Evolutionary conservation across 1,284 basidiomycete species (phyloP), one percentile per base, ranked within the genome.

Genomic region (Austroboletus novae-zelandiae): DNA sequence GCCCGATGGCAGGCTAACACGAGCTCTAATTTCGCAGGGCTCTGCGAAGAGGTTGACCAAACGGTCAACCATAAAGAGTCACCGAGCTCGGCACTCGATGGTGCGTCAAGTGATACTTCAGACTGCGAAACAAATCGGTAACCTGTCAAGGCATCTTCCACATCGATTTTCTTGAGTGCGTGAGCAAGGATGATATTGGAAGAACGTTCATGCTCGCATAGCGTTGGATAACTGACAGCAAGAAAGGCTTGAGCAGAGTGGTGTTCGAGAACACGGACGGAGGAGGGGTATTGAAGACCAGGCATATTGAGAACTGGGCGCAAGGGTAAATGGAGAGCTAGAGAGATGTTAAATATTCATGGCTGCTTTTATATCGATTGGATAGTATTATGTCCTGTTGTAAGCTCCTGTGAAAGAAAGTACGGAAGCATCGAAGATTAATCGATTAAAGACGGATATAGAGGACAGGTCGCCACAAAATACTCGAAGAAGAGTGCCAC

Each of bases 151-250:
- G 66, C 71, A 14, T 61, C 65, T 53, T 76, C 74, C 31, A 63
- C 64, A 37, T 62, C 66, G 50, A 75, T 62, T 41, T 70, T 66
- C 57, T 75, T 75, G 48, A 79, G 68, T 3, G 79, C 78, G 51
- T 76, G 76, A 2, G 75, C 77, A 13, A 80, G 64, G 45, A 81
- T 71, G 52, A 80, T 79, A 53, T 80, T 80, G 14, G 78, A 68
- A 3, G 78, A 77, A 31, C 67, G 68, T 54, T 80, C 78, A 45
- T 77, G 65, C 36, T 64, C 64, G 32, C 61, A 64, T 30, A 81
- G 70, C 15, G 71, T 72, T 25, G 75, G 71, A 52, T 74, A 73
- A 23, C 74, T 62, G 30, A 65, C 67, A 11, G 70, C 61, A 27
- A 80, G 70, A 52, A 79, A 78, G 43, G 74, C 67, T 41, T 60